phyloP scores from a whole-genome alignment of 257 asterid genomes.

The Penstemon newberryi region DNA sequence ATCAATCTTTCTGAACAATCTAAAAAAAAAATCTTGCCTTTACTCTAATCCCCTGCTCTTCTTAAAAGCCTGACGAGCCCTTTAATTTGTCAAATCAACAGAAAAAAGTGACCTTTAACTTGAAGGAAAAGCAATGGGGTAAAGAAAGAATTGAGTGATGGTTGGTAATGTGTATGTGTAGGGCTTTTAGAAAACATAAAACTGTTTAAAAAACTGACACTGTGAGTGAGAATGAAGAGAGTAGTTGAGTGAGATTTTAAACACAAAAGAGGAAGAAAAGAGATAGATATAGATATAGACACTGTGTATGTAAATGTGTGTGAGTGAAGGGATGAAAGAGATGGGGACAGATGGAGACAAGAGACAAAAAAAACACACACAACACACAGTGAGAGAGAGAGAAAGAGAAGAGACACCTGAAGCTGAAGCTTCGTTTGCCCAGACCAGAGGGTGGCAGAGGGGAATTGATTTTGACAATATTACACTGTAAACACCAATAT shows the following conservation, averaged over 20 bases:
- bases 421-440: constrained; percentile 50
- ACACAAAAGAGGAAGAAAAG: neutral
- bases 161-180: constrained; percentile 27
- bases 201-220: constrained; percentile 22
- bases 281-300: too few relatives aligned
- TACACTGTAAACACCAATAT: constrained; percentile 25
- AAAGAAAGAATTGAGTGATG: constrained; percentile 11
- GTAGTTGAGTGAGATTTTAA: too few relatives aligned
- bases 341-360: constrained; percentile 26
- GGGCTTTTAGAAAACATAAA: constrained; percentile 33
- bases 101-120: constrained; percentile 29
- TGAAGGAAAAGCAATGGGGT: constrained; percentile 39
- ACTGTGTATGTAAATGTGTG: too few relatives aligned
- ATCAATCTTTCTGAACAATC: neutral
- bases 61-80: neutral
- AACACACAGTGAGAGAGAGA: constrained; percentile 26
- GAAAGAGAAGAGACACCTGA: constrained; percentile 45
- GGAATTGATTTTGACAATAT: constrained; percentile 49
- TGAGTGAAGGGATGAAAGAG: neutral
- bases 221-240: constrained; percentile 24
- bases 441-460: constrained; percentile 62
- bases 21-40: neutral
- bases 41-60: neutral
- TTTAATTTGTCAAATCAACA: constrained; percentile 35
- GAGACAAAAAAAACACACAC: constrained; percentile 34